Evolutionary conservation across 306 rosid species (phyloP), one percentile per base, ranked within the genome.

Genomic region (Betula pendula): DNA sequence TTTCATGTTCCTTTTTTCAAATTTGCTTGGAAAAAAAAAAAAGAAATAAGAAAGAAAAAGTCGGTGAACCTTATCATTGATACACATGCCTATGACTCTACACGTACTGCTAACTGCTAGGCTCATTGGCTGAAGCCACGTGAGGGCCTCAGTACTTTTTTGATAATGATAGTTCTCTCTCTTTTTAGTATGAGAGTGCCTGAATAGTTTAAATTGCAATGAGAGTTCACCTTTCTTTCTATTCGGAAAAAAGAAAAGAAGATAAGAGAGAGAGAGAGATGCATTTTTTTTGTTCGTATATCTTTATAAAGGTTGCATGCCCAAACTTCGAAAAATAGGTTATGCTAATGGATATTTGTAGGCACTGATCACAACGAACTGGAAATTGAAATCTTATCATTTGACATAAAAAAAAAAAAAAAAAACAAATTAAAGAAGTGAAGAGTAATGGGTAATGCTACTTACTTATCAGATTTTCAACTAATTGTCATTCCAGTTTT

Each of bases 361-460:
- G 63, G 63, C 63, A 24, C 63, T 56, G 27, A 56, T 56, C 63
- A 56, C 63, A 56, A 56, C 12, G 63, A 56, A 24, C 27, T 56
- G 63, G 33, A 22, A 56, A 56, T 14, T 22, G 31, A 56, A 56
- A 24, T 24, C 63, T 27, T 56, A 22, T 56, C 63, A 22, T 56
- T 56, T 56, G 63, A 56, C 31, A 56, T 16, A 11, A 12, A 56
- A 20, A 53, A n/a, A n/a, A 8, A n/a, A 8, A 53, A 53, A 14
- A n/a, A n/a, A n/a, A n/a, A n/a, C n/a, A 55, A 55, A 10, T 10
- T 12, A 9, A 22, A 55, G 33, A 11, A 20, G 6, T 25, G 12
- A 24, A 1, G 42, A 38, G 42, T 5, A 38, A 38, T 38, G 8
- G 42, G 6, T 5, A 38, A 38, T 29, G 33, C 33, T 29, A 29